Evolutionary conservation across 2,329 filamentous ascomycete species (phyloP).

Genomic region (Metarhizium humberi): DNA sequence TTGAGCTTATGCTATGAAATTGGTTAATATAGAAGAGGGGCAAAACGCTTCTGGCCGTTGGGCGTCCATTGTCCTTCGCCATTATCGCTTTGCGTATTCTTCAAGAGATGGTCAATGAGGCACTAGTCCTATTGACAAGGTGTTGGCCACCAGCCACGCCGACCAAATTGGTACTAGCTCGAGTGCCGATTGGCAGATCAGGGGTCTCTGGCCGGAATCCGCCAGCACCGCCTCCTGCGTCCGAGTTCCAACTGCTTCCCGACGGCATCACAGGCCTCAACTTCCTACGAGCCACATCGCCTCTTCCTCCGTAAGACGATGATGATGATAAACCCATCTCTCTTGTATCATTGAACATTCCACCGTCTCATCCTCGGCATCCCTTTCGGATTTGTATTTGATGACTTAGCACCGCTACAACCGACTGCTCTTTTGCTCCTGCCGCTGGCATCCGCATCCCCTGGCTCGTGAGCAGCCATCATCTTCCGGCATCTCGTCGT

Average conservation of each 20-base stretch:
- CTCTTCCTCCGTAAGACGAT: background rate
- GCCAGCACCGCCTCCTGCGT: background rate
- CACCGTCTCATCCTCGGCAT: background rate
- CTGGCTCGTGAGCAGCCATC: background rate
- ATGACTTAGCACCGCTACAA: background rate
- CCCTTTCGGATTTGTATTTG: background rate
- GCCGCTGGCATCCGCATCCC: background rate
- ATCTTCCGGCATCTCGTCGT: background rate
- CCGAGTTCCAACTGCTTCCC: background rate
- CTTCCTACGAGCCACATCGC: constrained; percentile 9
- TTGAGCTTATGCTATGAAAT: no score
- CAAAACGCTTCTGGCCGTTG: background rate
- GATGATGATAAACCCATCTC: background rate
- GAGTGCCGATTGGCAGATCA: no score
- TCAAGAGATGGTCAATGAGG: background rate
- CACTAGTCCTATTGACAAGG: background rate
- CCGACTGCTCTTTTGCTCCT: background rate
- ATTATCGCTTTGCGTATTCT: background rate
- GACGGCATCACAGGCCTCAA: constrained; percentile 1
- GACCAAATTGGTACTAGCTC: background rate
- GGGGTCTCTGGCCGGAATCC: no score
- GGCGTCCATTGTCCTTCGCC: background rate
- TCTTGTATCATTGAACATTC: background rate
- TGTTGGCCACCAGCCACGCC: background rate
- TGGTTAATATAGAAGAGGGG: background rate